Conservation (phyloP, 2,329 filamentous ascomycete genomes). For the Colletotrichum sp. region DNA sequence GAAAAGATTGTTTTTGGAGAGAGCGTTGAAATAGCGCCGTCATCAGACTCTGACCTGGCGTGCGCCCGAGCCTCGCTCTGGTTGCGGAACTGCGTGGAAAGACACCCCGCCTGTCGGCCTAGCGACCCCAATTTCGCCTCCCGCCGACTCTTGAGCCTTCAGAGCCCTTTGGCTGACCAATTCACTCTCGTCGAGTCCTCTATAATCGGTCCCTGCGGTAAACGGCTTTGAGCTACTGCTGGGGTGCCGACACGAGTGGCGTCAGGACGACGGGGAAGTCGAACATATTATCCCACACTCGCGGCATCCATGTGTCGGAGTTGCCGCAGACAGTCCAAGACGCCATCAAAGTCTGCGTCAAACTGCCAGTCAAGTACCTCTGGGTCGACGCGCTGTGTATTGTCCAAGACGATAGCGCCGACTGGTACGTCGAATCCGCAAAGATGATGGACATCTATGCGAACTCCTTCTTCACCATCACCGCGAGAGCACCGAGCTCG, state of each 20-base stretch:
- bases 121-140: not conserved
- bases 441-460: not conserved
- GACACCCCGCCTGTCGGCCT: not conserved
- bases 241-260: accelerated
- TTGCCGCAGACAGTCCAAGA: not conserved
- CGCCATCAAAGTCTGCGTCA: not conserved
- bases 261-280: not conserved
- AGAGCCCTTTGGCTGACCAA: not conserved
- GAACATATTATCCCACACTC: not conserved
- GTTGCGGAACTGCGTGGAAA: not conserved
- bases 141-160: not conserved
- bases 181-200: not conserved
- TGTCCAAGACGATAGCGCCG: not conserved
- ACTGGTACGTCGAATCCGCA: not conserved
- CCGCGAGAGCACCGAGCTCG: not conserved
- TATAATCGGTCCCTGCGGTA: no score
- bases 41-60: not conserved
- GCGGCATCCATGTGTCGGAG: not conserved
- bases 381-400: not conserved
- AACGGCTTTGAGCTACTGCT: not conserved
- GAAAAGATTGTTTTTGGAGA: not conserved
- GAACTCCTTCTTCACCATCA: not conserved
- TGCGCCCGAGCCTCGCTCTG: not conserved
- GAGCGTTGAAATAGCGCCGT: not conserved
- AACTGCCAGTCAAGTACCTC: not conserved